These are phyloP conservation scores for Acacia concinna DNA, from an alignment of 331 rosid genomes.

Conservation along the genomic window DNA sequence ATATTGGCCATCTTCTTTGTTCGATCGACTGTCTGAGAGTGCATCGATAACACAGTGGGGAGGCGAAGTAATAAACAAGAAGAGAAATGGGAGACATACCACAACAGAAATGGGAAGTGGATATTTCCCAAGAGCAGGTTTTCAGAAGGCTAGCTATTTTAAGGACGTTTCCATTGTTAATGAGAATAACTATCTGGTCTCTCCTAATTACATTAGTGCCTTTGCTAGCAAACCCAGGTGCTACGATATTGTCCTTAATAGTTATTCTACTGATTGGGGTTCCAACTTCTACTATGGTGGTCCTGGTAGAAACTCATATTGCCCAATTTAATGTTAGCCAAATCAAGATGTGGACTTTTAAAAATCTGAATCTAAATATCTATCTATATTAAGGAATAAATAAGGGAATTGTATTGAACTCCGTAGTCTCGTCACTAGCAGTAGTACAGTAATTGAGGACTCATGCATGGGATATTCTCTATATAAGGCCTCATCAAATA, in stretches of 20 bases:
- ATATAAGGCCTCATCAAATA: too few relatives aligned
- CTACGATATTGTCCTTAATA: neutral
- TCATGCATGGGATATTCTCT: too few relatives aligned
- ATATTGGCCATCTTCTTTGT: too few relatives aligned
- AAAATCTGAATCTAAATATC: too few relatives aligned
- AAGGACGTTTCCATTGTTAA: neutral
- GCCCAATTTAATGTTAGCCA: neutral
- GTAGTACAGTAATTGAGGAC: too few relatives aligned
- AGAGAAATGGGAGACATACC: neutral
- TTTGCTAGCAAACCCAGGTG: neutral
- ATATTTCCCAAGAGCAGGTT: neutral
- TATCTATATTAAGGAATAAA: too few relatives aligned
- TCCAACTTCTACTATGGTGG: constrained; percentile 15
- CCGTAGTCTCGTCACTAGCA: too few relatives aligned
- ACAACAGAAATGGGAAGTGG: constrained; percentile 28
- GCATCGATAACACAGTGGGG: neutral
- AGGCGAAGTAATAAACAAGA: neutral
- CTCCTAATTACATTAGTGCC: neutral
- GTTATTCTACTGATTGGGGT: neutral
- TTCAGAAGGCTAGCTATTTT: constrained; percentile 10
- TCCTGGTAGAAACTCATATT: constrained; percentile 17
- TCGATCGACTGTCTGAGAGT: neutral
- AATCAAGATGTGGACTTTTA: too few relatives aligned
- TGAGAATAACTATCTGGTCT: neutral
- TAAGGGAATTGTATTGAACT: too few relatives aligned